A percentile compares a stretch with the other conserved stretches of the same genome.
Evolutionary conservation across 1,284 basidiomycete species (phyloP).

Genomic region (Gymnopus androsaceus): DNA sequence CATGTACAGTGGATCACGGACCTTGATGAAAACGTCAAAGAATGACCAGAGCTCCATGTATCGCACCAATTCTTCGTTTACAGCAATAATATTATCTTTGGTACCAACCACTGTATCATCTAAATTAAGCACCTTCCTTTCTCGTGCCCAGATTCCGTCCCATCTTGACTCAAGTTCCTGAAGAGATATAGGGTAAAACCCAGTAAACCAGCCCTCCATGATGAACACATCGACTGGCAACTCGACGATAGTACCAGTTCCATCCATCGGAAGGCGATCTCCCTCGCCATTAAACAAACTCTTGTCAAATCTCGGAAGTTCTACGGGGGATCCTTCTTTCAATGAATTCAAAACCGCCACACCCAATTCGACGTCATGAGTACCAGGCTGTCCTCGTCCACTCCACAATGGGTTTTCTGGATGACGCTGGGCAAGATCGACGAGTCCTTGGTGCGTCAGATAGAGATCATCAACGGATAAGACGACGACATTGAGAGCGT

Average conservation of each 20-base stretch:
- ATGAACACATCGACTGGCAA: conserved; percentile 82
- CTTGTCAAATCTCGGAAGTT: conserved; percentile 88
- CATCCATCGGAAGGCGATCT: conserved; percentile 64
- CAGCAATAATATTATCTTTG: conserved; percentile 53
- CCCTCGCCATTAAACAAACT: conserved; percentile 78
- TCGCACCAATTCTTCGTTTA: conserved; percentile 60
- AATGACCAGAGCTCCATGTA: conserved; percentile 70
- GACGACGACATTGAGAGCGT: conserved; percentile 60
- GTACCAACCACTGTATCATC: conserved; percentile 39
- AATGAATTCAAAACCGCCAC: conserved; percentile 52
- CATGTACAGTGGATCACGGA: conserved; percentile 29
- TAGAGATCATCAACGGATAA: conserved; percentile 89
- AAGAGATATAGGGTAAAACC: conserved; percentile 61
- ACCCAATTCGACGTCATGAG: conserved; percentile 79
- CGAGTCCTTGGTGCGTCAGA: conserved; percentile 64
- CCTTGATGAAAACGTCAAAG: conserved; percentile 74
- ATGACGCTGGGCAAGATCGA: conserved; percentile 52
- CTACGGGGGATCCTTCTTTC: conserved; percentile 50
- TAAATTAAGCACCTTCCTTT: conserved; percentile 40
- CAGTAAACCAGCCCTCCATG: conserved; percentile 84
- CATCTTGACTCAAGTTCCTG: conserved; percentile 49
- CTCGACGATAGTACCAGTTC: conserved; percentile 39
- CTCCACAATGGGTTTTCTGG: conserved; percentile 66
- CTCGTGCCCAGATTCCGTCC: conserved; percentile 41
- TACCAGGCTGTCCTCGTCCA: conserved; percentile 86